Base-by-base conservation (phyloP, 805 yeast genomes). In the Kregervanrija fluxuum region DNA sequence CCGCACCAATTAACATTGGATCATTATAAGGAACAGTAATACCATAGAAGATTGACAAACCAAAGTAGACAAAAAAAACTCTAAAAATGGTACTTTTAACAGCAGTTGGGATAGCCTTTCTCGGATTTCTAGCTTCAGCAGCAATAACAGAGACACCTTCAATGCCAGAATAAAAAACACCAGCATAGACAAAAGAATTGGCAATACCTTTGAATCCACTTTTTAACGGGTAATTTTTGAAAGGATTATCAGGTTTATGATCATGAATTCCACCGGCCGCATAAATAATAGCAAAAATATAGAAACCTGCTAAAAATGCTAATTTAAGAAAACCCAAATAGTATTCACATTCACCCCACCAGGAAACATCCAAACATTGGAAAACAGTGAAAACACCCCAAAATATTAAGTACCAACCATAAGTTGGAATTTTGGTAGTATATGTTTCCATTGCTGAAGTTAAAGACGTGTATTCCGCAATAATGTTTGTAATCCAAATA, bases 61-160 rank as follows among this genome's bases (percentile, higher is more conserved):
- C 62, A 73, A 80, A 43, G 75, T 75, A 45, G 72, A 57, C 37
- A 75, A 49, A 44, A 74, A 78, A 49, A 79, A 67, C 69, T 70
- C 71, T 48, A 74, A 74, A n/a, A 78, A 83, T 48, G 33, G 79
- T 79, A 45, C 83, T 66, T 67, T 70, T 70, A 44, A 79, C 75
- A 3, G 82, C 84, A 28, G 63, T 64, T 8, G 85, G 85, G 47
- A 80, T 69, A 5, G 81, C 76, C 43, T 65, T 68, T 35, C 71
- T 61, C 3, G 85, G 85, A 52, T 80, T 77, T 52, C 73, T 71
- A 3, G 81, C 67, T 53, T 80, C 85, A 30, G 80, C 78, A 0
- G 85, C 84, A 35, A 79, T 71, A 32, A 80, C 63, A 12, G 82
- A 54, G 28, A 57, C 46, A 48, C 55, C 46, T 40, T 59, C 63